Conservation (phyloP, 176 grass and related monocot genomes). For the Rhynchospora breviuscula region DNA sequence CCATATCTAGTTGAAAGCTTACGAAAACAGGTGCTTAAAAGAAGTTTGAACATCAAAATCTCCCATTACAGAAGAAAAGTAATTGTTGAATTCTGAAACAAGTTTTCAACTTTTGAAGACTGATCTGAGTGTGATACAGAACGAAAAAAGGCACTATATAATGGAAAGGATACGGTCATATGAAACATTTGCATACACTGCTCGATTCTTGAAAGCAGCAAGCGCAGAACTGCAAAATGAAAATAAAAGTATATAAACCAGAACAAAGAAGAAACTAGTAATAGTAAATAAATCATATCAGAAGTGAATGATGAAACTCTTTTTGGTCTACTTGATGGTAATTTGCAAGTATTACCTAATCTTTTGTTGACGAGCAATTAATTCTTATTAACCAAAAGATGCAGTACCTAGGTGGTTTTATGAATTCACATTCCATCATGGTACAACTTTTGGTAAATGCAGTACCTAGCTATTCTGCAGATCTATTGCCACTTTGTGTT, state of each 20-base stretch:
- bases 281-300: not conserved
- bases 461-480: not conserved
- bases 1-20: conserved; percentile 59
- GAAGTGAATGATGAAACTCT: not conserved
- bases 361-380: not conserved
- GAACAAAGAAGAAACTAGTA: not conserved
- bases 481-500: not conserved
- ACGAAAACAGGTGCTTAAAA: conserved; percentile 40
- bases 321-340: not conserved
- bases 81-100: not conserved
- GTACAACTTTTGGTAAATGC: not conserved
- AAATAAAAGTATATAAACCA: conserved; percentile 9
- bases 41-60: not conserved
- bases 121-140: not conserved
- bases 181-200: conserved; percentile 78
- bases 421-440: not conserved
- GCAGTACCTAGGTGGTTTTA: not conserved
- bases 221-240: conserved; percentile 54
- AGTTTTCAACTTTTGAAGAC: conserved; percentile 1
- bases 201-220: conserved; percentile 57
- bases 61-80: not conserved
- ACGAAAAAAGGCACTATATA: not conserved
- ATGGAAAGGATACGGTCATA: conserved; percentile 77
- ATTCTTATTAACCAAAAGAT: not conserved
- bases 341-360: not conserved